Evolutionary conservation across 306 rosid genomes (phyloP), one percentile per base, ranked within the genome.

Genomic region (Begonia fuchsioides): DNA sequence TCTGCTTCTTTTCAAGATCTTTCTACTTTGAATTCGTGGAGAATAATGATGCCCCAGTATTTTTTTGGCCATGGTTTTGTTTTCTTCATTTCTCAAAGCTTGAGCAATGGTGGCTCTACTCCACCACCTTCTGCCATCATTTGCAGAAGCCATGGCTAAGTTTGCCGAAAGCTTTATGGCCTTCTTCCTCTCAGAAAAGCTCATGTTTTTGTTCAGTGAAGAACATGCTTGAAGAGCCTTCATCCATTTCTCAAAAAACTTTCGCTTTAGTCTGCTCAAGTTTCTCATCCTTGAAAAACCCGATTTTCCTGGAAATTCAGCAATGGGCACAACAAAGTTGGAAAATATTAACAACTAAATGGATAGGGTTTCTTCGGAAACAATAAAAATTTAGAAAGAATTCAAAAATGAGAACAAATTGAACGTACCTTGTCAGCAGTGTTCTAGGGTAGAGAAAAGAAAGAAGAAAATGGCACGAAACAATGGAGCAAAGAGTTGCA

Each of bases 121-220:
- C 96, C 96, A 87, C 0, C 58, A 59, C 2, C 77, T 76, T 32
- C 54, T 43, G 44, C 72, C 60, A 55, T 64, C 61, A 65, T 76
- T 63, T 1, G 96, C 60, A 9, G 78, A 75, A 50, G 96, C 96
- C 81, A 87, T 79, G 68, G 96, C 96, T 54, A 87, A 48, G 56
- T 87, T 81, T 9, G 96, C 94, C 0, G 94, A 87, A 0, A 69
- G 57, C 77, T 87, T 83, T 58, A 87, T 83, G 32, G 80, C 93
- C 12, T 67, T 75, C 55, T 83, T 87, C 38, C 87, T 75, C 74
- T 87, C 85, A 50, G 62, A 4, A 17, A 73, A 45, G 47, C 53
- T 81, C 87, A 77, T 83, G 54, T 49, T 72, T 32, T 60, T 72
- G 17, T 62, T 64, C 17, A 68, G 75, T 16, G 78, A 15, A 44